A percentile compares a stretch with the other conserved stretches of the same genome.
Evolutionary conservation across 257 asterid species (phyloP).

Genomic region (Craterostigma plantagineum): DNA sequence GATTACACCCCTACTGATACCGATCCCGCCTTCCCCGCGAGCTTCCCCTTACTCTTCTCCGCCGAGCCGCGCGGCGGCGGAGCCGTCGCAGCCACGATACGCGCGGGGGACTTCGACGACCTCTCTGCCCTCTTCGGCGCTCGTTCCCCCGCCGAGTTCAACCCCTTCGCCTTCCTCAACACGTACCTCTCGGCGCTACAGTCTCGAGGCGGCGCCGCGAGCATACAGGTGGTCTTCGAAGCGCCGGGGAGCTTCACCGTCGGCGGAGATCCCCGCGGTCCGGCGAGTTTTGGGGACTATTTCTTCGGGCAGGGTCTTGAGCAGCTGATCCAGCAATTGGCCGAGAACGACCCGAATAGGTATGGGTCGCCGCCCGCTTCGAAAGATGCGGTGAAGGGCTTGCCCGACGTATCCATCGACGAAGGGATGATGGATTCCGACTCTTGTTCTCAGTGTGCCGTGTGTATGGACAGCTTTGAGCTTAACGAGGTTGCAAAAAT

Average conservation of each 20-base stretch:
- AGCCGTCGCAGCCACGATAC: conserved; percentile 10
- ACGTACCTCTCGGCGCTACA: conserved; percentile 23
- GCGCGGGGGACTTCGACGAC: conserved; percentile 15
- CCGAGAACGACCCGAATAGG: conserved; percentile 72
- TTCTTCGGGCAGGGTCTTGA: conserved; percentile 59
- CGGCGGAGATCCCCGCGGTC: conserved; percentile 13
- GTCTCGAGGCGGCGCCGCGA: conserved; percentile 33
- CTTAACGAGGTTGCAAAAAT: conserved; percentile 34
- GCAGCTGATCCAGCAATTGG: conserved; percentile 56
- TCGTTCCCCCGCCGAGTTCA: conserved; percentile 42
- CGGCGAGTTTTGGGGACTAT: conserved; percentile 50
- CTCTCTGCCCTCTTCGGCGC: conserved; percentile 16
- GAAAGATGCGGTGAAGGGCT: conserved; percentile 29
- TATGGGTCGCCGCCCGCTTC: conserved; percentile 69
- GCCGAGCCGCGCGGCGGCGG: conserved; percentile 10
- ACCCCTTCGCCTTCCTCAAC: conserved; percentile 38
- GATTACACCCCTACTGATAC: conserved; percentile 8
- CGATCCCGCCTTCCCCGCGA: conserved; percentile 8
- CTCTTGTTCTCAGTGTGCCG: conserved; percentile 53
- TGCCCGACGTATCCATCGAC: conserved; percentile 25
- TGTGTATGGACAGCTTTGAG: conserved; percentile 69
- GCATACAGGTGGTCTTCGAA: conserved; percentile 34
- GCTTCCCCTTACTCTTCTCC: conserved; percentile 11
- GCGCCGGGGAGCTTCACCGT: conserved; percentile 16
- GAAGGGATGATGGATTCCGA: conserved; percentile 40